These are phyloP conservation scores for Fragaria nilgerrensis DNA, from an alignment of 306 rosid species.

Conservation along the genomic window DNA sequence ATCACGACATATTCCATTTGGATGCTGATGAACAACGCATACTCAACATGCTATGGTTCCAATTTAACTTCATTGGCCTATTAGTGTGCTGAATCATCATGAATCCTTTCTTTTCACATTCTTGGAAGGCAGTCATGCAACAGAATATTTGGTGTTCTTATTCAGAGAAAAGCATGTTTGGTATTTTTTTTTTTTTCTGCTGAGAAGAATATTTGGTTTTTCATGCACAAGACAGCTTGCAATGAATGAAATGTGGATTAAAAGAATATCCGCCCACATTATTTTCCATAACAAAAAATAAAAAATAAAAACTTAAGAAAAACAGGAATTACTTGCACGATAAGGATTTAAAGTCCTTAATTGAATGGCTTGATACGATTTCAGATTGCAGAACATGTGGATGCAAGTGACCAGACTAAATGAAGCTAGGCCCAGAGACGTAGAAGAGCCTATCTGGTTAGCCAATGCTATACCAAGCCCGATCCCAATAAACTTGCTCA, in stretches of 20 bases:
- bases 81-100: not conserved
- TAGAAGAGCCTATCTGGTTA: constrained; percentile 68
- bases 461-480: constrained; percentile 82
- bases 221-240: not conserved
- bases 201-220: not conserved
- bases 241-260: not conserved
- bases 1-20: not conserved
- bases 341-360: constrained; percentile 88
- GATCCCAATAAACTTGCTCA: constrained; percentile 86
- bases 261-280: too few species aligned
- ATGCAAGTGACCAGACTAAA: constrained; percentile 75
- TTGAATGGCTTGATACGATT: constrained; percentile 87
- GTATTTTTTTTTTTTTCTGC: not conserved
- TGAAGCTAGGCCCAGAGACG: constrained; percentile 67
- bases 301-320: constrained; percentile 6
- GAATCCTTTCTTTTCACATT: not conserved
- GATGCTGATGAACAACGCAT: not conserved
- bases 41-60: not conserved
- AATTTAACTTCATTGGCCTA: not conserved
- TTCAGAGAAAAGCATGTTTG: too few species aligned
- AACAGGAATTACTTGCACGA: constrained; percentile 75
- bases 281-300: too few species aligned
- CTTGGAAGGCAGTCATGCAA: not conserved
- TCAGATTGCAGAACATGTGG: constrained; percentile 96
- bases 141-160: not conserved